Evolutionary conservation across 805 yeast species (phyloP), one percentile per base, ranked within the genome.

Genomic region (Ogataea henricii): DNA sequence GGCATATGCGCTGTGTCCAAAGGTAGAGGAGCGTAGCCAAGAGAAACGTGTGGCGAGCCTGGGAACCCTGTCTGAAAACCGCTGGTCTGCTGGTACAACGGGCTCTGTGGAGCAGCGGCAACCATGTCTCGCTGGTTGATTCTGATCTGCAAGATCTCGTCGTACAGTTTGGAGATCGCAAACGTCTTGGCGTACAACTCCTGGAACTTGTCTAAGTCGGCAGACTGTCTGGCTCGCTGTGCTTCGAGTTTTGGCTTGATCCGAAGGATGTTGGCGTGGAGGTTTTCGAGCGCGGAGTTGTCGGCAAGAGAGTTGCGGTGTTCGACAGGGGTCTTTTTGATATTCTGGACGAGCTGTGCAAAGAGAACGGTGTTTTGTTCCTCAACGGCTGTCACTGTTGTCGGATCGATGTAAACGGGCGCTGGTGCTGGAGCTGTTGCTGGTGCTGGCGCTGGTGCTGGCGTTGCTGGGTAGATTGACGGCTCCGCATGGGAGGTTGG

Each of bases 171-270:
- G 60, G 83, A 78, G 26, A 89, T 83, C 4, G 89, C 83, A 46
- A 87, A 83, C 46, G 90, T 77, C 58, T 90, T 89, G 40, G 85
- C 79, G 67, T 87, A 89, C 80, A 87, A 73, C 40, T 86, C 88
- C 53, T 86, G 76, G 52, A 83, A 76, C 17, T 68, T 65, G 43
- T 89, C 92, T 58, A 89, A 80, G 54, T 79, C 83, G 30, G 77
- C 75, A 26, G 77, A 74, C 2, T 88, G 72, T 23, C 76, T 79
- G 38, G 80, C 74, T 25, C 87, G 66, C 12, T 85, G 77, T 36
- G 73, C 72, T 46, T 83, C 83, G 37, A 89, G 63, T 57, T 85
- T 89, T 3, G 96, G 94, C 49, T 85, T 81, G 45, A 87, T 64
- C 9, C 76, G 72, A 18, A 80, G 66, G 3, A 89, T 79, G 38